Conservation (phyloP, 2,329 filamentous ascomycete genomes). For the Elsinoe perseae region DNA sequence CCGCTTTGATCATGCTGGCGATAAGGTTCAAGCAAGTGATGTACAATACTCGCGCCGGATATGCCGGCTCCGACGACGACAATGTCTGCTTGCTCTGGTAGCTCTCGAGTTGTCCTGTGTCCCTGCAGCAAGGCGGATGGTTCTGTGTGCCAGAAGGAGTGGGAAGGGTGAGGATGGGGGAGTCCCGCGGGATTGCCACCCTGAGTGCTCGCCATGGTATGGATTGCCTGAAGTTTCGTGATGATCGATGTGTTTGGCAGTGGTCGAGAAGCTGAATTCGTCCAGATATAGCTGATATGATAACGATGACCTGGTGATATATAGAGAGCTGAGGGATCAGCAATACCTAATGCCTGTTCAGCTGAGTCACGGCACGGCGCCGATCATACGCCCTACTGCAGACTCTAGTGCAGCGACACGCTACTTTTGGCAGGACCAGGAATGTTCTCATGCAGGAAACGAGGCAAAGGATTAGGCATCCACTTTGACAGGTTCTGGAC, state of each 20-base stretch:
- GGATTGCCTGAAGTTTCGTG: no score
- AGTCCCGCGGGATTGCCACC: conserved; percentile 31
- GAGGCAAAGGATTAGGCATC: not conserved
- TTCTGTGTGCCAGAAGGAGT: conserved; percentile 66
- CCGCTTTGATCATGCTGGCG: conserved; percentile 34
- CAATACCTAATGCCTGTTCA: not conserved
- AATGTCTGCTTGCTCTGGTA: conserved; percentile 58
- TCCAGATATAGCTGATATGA: no score
- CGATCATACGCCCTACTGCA: not conserved
- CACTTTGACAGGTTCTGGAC: not conserved
- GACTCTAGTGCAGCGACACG: not conserved
- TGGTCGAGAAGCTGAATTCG: no score
- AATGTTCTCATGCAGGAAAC: not conserved
- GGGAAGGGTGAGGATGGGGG: conserved; percentile 53
- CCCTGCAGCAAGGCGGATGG: conserved; percentile 57
- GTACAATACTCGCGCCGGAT: conserved; percentile 63
- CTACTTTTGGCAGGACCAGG: not conserved
- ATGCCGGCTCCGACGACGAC: conserved; percentile 70
- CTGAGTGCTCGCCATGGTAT: not conserved
- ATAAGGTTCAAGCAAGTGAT: conserved; percentile 36
- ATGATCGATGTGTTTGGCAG: no score
- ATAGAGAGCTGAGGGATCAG: not conserved
- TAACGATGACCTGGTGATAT: no score
- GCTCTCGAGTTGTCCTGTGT: conserved; percentile 57
- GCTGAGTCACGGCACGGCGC: not conserved